phyloP scores from a whole-genome alignment of 495 filamentous ascomycete species.

The Lentithecium fluviatile region DNA sequence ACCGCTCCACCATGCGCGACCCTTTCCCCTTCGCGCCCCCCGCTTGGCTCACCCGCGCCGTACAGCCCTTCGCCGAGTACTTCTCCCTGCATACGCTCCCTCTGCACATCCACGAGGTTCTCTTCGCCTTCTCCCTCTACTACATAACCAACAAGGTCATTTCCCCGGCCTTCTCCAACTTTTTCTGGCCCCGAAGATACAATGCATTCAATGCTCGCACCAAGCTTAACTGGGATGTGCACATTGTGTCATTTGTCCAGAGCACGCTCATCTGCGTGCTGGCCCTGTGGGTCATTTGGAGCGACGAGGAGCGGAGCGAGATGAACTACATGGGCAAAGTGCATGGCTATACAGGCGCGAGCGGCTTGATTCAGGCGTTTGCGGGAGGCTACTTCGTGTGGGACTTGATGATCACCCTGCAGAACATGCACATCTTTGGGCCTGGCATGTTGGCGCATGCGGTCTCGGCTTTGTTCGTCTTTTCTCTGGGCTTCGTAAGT shows the following conservation, averaged over 20 bases:
- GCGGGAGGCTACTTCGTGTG: conserved; percentile 96
- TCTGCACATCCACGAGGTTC: conserved; percentile 85
- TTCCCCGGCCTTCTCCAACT: conserved; percentile 70
- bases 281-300: conserved; percentile 80
- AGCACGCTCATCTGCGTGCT: conserved; percentile 71
- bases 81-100: conserved; percentile 68
- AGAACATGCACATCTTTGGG: conserved; percentile 78
- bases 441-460: conserved; percentile 88
- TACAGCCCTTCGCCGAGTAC: conserved; percentile 59
- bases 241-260: conserved; percentile 91
- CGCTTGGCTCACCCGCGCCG: conserved; percentile 49
- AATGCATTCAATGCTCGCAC: conserved; percentile 62
- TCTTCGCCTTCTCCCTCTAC: conserved; percentile 73
- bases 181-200: conserved; percentile 72
- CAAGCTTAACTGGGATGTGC: conserved; percentile 91
- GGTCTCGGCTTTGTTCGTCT: conserved; percentile 78
- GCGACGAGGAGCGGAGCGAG: conserved; percentile 68
- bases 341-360: conserved; percentile 84
- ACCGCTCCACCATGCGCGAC: conserved; percentile 60
- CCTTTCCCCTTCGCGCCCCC: conserved; percentile 61
- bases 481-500: conserved; percentile 89
- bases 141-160: conserved; percentile 68
- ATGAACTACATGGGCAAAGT: conserved; percentile 77
- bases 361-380: conserved; percentile 77
- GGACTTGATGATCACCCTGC: conserved; percentile 74